phyloP scores from a whole-genome alignment of 352 stramenopile species.

The Globisporangium uncinulatum region DNA sequence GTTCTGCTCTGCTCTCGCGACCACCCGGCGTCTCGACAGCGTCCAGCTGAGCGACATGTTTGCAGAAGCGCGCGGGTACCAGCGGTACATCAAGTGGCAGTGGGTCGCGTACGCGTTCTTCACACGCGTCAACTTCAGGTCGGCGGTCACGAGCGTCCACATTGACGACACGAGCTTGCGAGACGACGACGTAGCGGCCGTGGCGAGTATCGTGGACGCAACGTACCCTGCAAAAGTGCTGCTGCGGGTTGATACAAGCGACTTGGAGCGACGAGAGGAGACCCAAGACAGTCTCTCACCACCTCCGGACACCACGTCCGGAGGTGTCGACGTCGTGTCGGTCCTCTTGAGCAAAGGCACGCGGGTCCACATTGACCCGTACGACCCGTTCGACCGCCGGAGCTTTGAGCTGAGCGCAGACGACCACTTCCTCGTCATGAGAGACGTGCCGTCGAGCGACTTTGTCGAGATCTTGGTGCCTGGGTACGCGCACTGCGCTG shows the following conservation, averaged over 20 bases:
- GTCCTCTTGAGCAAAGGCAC: conserved; percentile 13
- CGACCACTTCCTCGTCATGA: conserved; percentile 19
- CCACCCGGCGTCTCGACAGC: conserved; percentile 1
- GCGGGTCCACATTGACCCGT: conserved; percentile 5
- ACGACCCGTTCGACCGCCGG: not conserved
- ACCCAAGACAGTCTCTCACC: too few species aligned
- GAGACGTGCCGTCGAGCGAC: conserved; percentile 3
- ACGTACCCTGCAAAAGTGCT: conserved; percentile 11
- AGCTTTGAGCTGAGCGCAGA: conserved; percentile 5
- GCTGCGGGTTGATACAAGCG: not conserved
- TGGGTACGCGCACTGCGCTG: conserved; percentile 12
- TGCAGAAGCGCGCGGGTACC: conserved; percentile 3
- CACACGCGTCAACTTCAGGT: not conserved
- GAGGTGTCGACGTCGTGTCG: conserved; percentile 11
- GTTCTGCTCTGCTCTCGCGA: conserved; percentile 13
- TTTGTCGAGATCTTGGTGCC: conserved; percentile 15
- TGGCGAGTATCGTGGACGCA: conserved; percentile 7
- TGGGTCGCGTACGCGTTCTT: conserved; percentile 17
- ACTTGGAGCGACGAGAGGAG: not conserved
- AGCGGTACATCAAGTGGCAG: conserved; percentile 13
- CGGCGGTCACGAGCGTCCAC: conserved; percentile 1
- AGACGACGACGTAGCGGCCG: conserved; percentile 5
- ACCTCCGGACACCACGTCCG: too few species aligned
- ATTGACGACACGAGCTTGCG: conserved; percentile 9
- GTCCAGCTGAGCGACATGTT: conserved; percentile 11